A percentile compares a stretch with the other conserved stretches of the same genome.
Conservation (phyloP, 2,329 filamentous ascomycete genomes). For the Fusarium fujikuroi region DNA sequence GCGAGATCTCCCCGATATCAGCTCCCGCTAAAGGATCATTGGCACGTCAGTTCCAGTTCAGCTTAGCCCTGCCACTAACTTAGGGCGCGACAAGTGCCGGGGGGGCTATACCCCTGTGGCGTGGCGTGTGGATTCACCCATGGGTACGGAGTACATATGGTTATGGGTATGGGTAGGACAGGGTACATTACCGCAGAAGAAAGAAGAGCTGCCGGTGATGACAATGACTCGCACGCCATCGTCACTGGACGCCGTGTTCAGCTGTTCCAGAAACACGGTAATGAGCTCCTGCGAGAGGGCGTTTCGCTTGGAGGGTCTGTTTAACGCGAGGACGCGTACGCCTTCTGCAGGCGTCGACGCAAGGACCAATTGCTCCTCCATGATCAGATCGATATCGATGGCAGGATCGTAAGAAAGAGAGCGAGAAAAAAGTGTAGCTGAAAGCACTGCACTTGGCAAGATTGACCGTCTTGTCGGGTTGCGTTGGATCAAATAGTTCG, state of each 20-base stretch:
- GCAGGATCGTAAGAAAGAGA: not conserved
- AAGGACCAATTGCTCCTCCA: constrained; percentile 38
- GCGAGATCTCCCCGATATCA: constrained; percentile 51
- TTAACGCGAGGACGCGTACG: constrained; percentile 61
- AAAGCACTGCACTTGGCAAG: constrained; percentile 5
- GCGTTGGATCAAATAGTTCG: constrained; percentile 34
- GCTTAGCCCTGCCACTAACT: constrained; percentile 12
- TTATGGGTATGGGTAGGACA: not conserved
- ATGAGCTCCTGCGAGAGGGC: constrained; percentile 65
- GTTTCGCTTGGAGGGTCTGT: constrained; percentile 67
- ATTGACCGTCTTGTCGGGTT: constrained; percentile 13
- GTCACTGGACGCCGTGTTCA: constrained; percentile 40
- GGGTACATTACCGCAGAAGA: constrained; percentile 49
- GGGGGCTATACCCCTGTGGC: not conserved
- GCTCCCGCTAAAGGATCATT: constrained; percentile 45
- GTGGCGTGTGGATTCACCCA: not conserved
- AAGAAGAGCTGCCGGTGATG: constrained; percentile 51
- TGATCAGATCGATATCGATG: not conserved
- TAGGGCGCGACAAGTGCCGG: constrained; percentile 14
- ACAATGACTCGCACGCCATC: constrained; percentile 51
- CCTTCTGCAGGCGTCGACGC: constrained; percentile 46
- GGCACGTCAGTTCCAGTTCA: constrained; percentile 15
- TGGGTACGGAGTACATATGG: not conserved
- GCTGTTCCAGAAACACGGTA: constrained; percentile 52
- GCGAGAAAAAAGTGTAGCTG: not conserved